Conservation (phyloP, 441 rosid genomes). For the Manihot esculenta region DNA sequence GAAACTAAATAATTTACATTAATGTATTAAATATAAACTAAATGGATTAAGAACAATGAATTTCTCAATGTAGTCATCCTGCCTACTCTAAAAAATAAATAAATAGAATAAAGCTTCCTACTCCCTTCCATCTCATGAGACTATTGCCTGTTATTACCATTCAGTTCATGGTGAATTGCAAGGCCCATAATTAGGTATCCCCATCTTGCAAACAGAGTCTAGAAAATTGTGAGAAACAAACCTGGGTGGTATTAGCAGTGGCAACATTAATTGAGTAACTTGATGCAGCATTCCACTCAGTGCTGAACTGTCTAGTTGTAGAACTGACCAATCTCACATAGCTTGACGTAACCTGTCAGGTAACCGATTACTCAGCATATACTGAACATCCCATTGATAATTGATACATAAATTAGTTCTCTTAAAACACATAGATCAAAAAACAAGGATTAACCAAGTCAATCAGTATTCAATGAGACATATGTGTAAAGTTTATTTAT, state of each 20-base stretch:
- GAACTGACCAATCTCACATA: constrained; percentile 90
- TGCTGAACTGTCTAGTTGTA: constrained; percentile 61
- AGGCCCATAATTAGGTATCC: neutral
- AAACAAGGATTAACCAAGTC: neutral
- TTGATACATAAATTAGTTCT: neutral
- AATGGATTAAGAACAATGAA: too few species aligned
- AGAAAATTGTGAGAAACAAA: constrained; percentile 27
- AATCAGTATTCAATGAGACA: neutral
- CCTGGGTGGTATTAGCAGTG: constrained; percentile 98
- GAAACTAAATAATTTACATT: too few species aligned
- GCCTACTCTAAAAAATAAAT: too few species aligned
- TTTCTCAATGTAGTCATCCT: neutral
- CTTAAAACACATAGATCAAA: neutral
- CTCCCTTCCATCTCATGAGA: neutral
- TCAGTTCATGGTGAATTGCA: neutral
- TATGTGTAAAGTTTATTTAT: neutral
- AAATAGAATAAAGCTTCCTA: neutral
- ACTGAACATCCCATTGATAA: constrained; percentile 12
- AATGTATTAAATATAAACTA: too few species aligned
- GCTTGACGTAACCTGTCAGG: constrained; percentile 81
- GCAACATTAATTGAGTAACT: constrained; percentile 95
- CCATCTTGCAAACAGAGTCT: neutral
- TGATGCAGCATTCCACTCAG: constrained; percentile 87
- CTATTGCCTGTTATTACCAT: neutral
- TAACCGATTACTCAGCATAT: constrained; percentile 19